These are phyloP conservation scores for Nemania sp. DNA, from an alignment of 2,329 filamentous ascomycete species.

Conservation along the genomic window DNA sequence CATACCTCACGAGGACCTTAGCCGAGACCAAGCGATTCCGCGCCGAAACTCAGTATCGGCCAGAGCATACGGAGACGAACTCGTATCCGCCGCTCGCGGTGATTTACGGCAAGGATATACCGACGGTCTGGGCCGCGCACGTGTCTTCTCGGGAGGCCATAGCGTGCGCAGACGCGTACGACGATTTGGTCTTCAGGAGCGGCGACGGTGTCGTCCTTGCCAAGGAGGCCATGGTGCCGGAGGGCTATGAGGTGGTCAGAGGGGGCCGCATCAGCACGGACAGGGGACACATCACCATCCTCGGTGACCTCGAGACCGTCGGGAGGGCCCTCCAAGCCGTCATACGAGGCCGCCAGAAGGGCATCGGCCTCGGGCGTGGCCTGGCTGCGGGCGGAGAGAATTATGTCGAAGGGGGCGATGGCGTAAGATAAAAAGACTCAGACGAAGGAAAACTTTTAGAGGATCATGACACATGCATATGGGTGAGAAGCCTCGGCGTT, in stretches of 20 bases:
- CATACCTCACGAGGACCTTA: slow-evolving; percentile 78
- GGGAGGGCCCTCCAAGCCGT: slow-evolving; percentile 75
- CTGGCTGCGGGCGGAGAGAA: background rate
- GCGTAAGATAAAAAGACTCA: background rate
- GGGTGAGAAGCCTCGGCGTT: background rate
- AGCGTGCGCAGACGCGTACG: slow-evolving; percentile 76
- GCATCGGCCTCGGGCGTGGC: slow-evolving; percentile 66
- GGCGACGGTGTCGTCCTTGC: slow-evolving; percentile 91
- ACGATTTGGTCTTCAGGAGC: slow-evolving; percentile 82
- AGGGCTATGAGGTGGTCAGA: slow-evolving; percentile 74
- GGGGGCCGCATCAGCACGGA: slow-evolving; percentile 80
- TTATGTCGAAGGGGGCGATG: background rate
- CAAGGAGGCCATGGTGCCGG: slow-evolving; percentile 80
- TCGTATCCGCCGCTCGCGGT: slow-evolving; percentile 80
- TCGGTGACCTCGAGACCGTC: slow-evolving; percentile 83
- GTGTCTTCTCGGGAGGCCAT: slow-evolving; percentile 77
- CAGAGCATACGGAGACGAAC: slow-evolving; percentile 66
- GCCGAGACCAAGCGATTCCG: slow-evolving; percentile 76
- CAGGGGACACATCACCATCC: slow-evolving; percentile 81
- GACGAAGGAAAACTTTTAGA: background rate
- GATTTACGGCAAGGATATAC: slow-evolving; percentile 84
- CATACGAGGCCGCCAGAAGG: slow-evolving; percentile 67
- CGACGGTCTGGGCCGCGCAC: slow-evolving; percentile 81
- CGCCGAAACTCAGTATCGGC: slow-evolving; percentile 67
- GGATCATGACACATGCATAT: too few species aligned